Conservation (phyloP, 805 yeast species). For the Wickerhamiella bombiphila region DNA sequence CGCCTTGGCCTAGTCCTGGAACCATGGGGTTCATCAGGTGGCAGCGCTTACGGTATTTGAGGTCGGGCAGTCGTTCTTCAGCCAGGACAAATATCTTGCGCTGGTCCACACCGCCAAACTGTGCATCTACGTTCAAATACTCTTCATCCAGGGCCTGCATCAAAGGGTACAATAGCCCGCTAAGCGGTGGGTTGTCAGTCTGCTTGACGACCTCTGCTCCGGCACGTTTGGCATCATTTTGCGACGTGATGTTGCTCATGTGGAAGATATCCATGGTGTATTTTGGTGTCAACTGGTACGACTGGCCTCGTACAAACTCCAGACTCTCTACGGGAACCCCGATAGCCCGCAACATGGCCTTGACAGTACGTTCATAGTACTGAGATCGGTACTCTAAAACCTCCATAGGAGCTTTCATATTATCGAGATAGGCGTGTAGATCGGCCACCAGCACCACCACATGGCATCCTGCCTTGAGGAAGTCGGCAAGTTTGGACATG, state of each 20-base stretch:
- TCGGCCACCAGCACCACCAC: conserved; percentile 87
- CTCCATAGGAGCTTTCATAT: conserved; percentile 96
- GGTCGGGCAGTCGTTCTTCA: conserved; percentile 72
- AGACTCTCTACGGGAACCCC: conserved; percentile 86
- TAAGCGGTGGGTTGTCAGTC: conserved; percentile 80
- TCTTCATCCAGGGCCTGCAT: conserved; percentile 98
- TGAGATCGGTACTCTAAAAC: conserved; percentile 77
- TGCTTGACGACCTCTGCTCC: conserved; percentile 99
- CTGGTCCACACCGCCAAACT: conserved; percentile 98
- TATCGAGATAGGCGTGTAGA: conserved; percentile 90
- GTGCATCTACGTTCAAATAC: conserved; percentile 74
- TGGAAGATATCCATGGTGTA: conserved; percentile 85
- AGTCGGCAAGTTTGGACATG: conserved; percentile 91
- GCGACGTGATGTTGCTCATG: conserved; percentile 70
- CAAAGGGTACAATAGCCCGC: conserved; percentile 90
- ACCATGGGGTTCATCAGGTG: conserved; percentile 99
- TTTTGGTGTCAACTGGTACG: conserved; percentile 66
- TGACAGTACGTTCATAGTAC: conserved; percentile 73
- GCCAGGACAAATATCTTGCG: conserved; percentile 94
- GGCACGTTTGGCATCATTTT: conserved; percentile 94
- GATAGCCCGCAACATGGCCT: conserved; percentile 70
- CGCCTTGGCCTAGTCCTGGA: conserved; percentile 94
- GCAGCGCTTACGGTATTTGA: conserved; percentile 95
- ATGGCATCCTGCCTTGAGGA: conserved; percentile 90
- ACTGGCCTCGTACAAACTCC: conserved; percentile 71